phyloP scores from a whole-genome alignment of 495 filamentous ascomycete species.

The Talaromyces thailandensis region DNA sequence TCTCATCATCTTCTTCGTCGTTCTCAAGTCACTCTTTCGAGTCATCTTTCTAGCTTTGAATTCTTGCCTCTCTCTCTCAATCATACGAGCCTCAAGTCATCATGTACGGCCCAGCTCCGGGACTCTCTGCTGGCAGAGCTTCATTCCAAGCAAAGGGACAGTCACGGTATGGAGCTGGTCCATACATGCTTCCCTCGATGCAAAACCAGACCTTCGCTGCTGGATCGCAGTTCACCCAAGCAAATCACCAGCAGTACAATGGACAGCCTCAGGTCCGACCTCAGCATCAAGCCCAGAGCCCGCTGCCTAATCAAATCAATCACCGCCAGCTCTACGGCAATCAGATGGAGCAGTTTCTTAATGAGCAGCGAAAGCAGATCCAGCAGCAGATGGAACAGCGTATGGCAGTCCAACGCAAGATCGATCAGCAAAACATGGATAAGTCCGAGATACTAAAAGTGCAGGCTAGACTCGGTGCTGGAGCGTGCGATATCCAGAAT shows the following conservation, averaged over 20 bases:
- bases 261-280: background rate
- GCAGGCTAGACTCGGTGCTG: background rate
- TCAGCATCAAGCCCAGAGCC: background rate
- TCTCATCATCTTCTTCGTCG: background rate
- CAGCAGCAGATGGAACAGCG: conserved; percentile 1
- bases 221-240: background rate
- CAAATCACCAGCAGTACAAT: background rate
- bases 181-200: background rate
- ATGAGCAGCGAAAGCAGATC: background rate
- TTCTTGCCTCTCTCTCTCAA: background rate
- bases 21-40: background rate
- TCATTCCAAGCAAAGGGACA: background rate
- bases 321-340: background rate
- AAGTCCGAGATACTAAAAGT: background rate
- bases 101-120: background rate
- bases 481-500: conserved; percentile 3
- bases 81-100: background rate
- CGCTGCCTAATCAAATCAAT: background rate
- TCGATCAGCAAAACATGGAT: conserved; percentile 2
- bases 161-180: background rate
- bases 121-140: background rate
- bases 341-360: conserved; percentile 1
- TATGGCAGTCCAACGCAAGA: background rate
- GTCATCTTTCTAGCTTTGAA: background rate
- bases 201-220: background rate